A percentile compares a stretch with the other conserved stretches of the same genome.
Conservation (phyloP, 441 rosid genomes). For the Mallotus repandus region DNA sequence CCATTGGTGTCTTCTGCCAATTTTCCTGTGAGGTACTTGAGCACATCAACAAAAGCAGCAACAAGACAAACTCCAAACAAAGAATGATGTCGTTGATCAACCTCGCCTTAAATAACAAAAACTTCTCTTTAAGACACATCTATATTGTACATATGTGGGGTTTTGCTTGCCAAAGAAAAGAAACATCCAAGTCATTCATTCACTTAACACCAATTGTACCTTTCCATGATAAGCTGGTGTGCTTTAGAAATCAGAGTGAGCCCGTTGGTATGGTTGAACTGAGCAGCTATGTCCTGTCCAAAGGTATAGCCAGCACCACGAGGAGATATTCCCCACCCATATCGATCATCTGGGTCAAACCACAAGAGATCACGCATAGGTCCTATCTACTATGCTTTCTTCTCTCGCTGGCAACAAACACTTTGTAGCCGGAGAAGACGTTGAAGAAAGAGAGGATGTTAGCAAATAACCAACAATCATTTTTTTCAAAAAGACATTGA, state of each 20-base stretch:
- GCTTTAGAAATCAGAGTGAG: conserved; percentile 92
- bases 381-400: no score
- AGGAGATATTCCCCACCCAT: conserved; percentile 99
- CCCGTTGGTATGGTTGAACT: conserved; percentile 88
- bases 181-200: conserved; percentile 8
- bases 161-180: not conserved
- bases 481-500: no score
- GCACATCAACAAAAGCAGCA: conserved; percentile 40
- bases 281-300: conserved; percentile 73
- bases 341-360: conserved; percentile 99
- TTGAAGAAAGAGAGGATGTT: no score
- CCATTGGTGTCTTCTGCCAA: conserved; percentile 28
- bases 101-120: conserved; percentile 43
- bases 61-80: conserved; percentile 39
- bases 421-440: no score
- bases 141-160: conserved; percentile 7
- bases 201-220: conserved; percentile 98
- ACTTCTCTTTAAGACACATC: conserved; percentile 48
- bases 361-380: conserved; percentile 98
- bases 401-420: no score
- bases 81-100: conserved; percentile 40
- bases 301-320: no score
- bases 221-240: conserved; percentile 99
- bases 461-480: no score
- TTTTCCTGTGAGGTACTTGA: conserved; percentile 23